Evolutionary conservation across 2,329 filamentous ascomycete species (phyloP).

Genomic region (Ascochyta koolunga): DNA sequence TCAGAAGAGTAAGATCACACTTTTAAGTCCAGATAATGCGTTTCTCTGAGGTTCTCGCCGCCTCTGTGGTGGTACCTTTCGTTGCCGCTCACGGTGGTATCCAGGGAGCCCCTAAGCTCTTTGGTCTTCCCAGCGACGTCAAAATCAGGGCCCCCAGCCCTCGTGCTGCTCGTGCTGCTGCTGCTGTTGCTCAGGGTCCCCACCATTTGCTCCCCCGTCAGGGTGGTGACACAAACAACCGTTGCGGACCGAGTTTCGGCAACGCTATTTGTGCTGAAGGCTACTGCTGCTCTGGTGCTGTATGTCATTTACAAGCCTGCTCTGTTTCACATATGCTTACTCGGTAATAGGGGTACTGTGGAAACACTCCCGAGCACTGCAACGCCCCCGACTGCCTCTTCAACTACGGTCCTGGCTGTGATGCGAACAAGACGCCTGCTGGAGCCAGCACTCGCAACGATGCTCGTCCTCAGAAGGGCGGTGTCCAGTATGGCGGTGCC

Average conservation of each 20-base stretch:
- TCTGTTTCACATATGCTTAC: neutral
- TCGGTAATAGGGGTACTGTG: conserved; percentile 56
- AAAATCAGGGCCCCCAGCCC: conserved; percentile 39
- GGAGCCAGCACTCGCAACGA: conserved; percentile 61
- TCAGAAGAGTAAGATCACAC: conserved; percentile 2
- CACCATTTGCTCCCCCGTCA: conserved; percentile 37
- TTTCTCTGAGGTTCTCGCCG: conserved; percentile 37
- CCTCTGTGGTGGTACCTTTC: conserved; percentile 35
- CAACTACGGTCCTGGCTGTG: conserved; percentile 64
- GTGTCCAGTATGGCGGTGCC: conserved; percentile 60
- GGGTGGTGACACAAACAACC: conserved; percentile 36
- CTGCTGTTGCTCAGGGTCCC: conserved; percentile 11
- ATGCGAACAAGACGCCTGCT: conserved; percentile 61
- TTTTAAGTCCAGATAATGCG: conserved; percentile 35
- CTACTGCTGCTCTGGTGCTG: conserved; percentile 44
- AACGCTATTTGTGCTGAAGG: conserved; percentile 36
- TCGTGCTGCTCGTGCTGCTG: conserved; percentile 26
- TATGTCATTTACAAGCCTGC: conserved; percentile 20
- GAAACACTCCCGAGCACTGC: conserved; percentile 61
- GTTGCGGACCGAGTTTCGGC: conserved; percentile 34
- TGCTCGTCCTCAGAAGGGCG: conserved; percentile 59
- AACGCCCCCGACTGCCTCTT: conserved; percentile 66
- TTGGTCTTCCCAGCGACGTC: conserved; percentile 40
- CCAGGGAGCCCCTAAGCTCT: conserved; percentile 40
- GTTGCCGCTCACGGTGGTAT: conserved; percentile 41